Evolutionary conservation across 345 rosid species (phyloP).

Genomic region (Reutealis trisperma): DNA sequence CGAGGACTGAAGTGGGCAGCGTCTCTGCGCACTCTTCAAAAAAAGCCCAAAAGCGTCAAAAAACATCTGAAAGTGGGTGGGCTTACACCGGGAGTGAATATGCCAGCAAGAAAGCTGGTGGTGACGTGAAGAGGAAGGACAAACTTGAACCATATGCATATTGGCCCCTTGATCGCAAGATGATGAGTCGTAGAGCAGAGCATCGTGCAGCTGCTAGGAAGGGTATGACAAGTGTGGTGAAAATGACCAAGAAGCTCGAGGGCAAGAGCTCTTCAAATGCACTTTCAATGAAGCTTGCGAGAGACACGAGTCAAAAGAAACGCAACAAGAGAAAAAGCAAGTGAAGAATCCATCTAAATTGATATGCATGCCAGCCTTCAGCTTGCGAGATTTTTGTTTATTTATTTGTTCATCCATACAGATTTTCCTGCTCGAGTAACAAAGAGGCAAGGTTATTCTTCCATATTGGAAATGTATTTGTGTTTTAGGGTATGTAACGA

Average conservation of each 20-base stretch:
- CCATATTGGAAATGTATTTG: not conserved
- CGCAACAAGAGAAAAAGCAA: conserved; percentile 42
- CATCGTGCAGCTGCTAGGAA: conserved; percentile 82
- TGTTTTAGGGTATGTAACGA: not conserved
- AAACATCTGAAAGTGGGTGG: conserved; percentile 75
- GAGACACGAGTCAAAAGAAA: conserved; percentile 39
- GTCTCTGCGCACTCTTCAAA: conserved; percentile 47
- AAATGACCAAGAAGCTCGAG: conserved; percentile 71
- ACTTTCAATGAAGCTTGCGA: conserved; percentile 44
- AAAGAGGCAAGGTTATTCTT: not conserved
- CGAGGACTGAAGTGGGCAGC: conserved; percentile 60
- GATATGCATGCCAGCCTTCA: not conserved
- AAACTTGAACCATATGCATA: conserved; percentile 95
- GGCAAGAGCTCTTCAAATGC: conserved; percentile 69
- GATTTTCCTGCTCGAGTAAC: too few relatives aligned
- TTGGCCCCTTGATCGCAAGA: conserved; percentile 97
- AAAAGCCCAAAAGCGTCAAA: conserved; percentile 65
- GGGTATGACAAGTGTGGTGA: conserved; percentile 87
- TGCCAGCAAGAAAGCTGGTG: conserved; percentile 84
- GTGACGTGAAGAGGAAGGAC: conserved; percentile 82
- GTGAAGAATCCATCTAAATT: not conserved
- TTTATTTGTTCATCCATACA: not conserved
- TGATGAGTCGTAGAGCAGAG: conserved; percentile 92
- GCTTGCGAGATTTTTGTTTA: not conserved
- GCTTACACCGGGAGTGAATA: conserved; percentile 88